A percentile compares a stretch with the other conserved stretches of the same genome.
phyloP scores from a whole-genome alignment of 1,284 basidiomycete species.

The Tetrapyrgos nigripes region DNA sequence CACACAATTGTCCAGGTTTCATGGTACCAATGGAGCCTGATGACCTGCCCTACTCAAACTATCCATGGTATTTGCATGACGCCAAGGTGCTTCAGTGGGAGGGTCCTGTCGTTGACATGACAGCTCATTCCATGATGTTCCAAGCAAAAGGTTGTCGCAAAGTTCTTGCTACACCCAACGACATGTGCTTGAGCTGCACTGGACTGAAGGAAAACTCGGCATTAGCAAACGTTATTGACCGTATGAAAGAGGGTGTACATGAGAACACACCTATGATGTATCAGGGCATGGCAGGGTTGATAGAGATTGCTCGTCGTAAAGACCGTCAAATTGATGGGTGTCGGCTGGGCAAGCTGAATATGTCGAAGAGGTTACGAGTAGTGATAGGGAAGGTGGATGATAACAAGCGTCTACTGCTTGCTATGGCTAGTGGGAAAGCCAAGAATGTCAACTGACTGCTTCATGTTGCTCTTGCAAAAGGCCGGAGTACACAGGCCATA shows the following conservation, averaged over 20 bases:
- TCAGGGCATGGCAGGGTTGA: constrained; percentile 14
- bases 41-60: no score
- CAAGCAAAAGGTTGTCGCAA: no score
- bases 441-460: constrained; percentile 1
- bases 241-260: no score
- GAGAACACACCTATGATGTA: constrained; percentile 17
- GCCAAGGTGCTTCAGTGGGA: no score
- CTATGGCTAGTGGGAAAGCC: neutral
- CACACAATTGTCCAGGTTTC: no score
- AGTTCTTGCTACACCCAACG: no score
- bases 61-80: no score
- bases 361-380: constrained; percentile 21
- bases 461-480: constrained; percentile 4
- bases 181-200: no score
- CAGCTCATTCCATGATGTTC: no score
- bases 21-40: no score
- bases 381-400: constrained; percentile 21
- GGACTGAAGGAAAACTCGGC: constrained; percentile 19
- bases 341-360: constrained; percentile 27
- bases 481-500: neutral
- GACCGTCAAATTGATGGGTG: constrained; percentile 16
- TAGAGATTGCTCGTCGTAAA: constrained; percentile 20
- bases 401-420: constrained; percentile 19
- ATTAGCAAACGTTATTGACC: constrained; percentile 13
- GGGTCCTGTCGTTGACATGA: no score